These are phyloP conservation scores for Spongispora temasekensis DNA, from an alignment of 1,284 basidiomycete genomes.

Conservation along the genomic window DNA sequence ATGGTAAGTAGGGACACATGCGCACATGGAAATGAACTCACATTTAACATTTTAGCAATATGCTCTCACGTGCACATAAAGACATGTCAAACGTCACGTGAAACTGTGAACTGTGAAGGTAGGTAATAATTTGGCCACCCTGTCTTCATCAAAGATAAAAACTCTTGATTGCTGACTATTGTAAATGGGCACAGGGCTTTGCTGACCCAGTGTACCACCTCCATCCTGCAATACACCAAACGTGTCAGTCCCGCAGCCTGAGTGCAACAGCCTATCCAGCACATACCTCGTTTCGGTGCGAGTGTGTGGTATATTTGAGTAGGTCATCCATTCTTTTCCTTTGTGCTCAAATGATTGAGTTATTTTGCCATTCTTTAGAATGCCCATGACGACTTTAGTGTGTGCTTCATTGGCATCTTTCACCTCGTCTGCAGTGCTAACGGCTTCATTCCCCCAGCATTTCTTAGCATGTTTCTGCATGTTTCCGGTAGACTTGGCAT, in stretches of 20 bases:
- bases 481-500: background rate
- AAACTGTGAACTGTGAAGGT: background rate
- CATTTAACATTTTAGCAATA: conserved; percentile 4
- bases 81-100: background rate
- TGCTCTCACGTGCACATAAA: background rate
- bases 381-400: background rate
- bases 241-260: background rate
- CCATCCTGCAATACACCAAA: background rate
- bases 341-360: background rate
- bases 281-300: background rate
- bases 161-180: background rate
- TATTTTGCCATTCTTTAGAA: background rate
- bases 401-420: background rate
- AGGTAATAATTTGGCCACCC: conserved; percentile 5
- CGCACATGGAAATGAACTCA: background rate
- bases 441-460: background rate
- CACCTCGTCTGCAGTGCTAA: background rate
- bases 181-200: background rate
- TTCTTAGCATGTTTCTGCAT: background rate
- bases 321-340: background rate
- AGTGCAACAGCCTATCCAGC: background rate
- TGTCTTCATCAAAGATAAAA: conserved; percentile 9
- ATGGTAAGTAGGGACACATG: background rate
- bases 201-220: background rate
- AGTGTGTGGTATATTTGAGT: background rate